Percentiles rank a stretch among this genome's conserved stretches.
Conservation (phyloP, 495 filamentous ascomycete species). For the Aspergillus homomorphus region DNA sequence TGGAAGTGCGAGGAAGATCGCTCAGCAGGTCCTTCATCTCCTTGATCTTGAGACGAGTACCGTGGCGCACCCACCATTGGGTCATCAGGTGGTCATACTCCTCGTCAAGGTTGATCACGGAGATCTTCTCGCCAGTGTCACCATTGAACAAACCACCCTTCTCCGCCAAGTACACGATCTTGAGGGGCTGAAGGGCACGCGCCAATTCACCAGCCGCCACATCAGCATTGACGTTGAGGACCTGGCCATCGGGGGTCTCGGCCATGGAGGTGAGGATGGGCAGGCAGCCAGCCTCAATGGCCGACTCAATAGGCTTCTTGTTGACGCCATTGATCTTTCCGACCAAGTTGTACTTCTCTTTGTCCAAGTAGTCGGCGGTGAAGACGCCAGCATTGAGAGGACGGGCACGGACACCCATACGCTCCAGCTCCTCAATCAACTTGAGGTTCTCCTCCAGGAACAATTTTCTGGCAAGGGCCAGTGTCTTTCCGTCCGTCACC, state of each 20-base stretch:
- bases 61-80: constrained; percentile 94
- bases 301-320: constrained; percentile 84
- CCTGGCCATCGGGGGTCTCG: constrained; percentile 87
- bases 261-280: constrained; percentile 97
- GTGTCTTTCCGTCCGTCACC: constrained; percentile 92
- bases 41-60: constrained; percentile 96
- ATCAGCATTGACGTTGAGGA: constrained; percentile 97
- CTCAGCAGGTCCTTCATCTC: constrained; percentile 94
- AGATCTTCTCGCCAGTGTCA: constrained; percentile 91
- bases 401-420: constrained; percentile 84
- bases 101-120: constrained; percentile 95
- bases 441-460: constrained; percentile 97
- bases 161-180: constrained; percentile 97
- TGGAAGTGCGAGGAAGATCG: constrained; percentile 83
- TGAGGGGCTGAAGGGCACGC: constrained; percentile 83
- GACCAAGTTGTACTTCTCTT: constrained; percentile 89
- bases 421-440: constrained; percentile 86
- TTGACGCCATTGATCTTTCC: constrained; percentile 95
- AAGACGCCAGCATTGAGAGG: constrained; percentile 94
- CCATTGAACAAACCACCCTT: constrained; percentile 96
- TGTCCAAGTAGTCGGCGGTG: constrained; percentile 90
- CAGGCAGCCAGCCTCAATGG: constrained; percentile 87
- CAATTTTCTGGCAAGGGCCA: constrained; percentile 83
- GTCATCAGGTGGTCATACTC: constrained; percentile 94
- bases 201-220: constrained; percentile 94